These are phyloP conservation scores for Tylopilus plumbeoviolaceoides DNA, from an alignment of 768 basidiomycete genomes.

Conservation along the genomic window DNA sequence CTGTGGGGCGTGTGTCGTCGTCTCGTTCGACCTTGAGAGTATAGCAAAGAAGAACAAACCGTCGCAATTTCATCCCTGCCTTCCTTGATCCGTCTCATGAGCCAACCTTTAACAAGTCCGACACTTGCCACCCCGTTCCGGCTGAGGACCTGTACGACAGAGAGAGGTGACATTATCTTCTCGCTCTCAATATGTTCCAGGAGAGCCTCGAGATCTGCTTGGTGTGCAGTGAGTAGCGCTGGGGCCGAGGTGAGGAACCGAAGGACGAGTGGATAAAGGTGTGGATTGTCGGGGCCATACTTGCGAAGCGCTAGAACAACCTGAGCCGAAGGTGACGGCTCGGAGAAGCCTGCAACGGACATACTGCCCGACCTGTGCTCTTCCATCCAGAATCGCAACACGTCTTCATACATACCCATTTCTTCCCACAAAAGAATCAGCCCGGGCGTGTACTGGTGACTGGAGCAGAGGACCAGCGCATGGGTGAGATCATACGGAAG, in stretches of 20 bases:
- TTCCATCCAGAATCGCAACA: constrained; percentile 91
- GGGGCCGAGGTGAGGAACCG: constrained; percentile 85
- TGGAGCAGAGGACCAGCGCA: constrained; percentile 93
- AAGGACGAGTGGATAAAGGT: constrained; percentile 84
- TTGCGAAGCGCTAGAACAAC: constrained; percentile 69
- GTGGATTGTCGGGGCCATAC: constrained; percentile 69
- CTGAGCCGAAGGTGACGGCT: constrained; percentile 31
- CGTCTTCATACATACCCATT: constrained; percentile 94
- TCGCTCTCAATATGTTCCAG: constrained; percentile 77
- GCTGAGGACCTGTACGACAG: constrained; percentile 83
- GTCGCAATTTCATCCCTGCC: constrained; percentile 74
- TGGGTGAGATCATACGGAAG: constrained; percentile 86
- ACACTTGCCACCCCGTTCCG: constrained; percentile 88
- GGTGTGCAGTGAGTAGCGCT: constrained; percentile 66
- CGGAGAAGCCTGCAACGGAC: constrained; percentile 24
- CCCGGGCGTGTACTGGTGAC: constrained; percentile 74
- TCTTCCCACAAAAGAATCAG: constrained; percentile 90
- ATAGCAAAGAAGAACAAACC: constrained; percentile 42
- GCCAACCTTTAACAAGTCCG: constrained; percentile 88
- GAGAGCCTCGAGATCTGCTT: constrained; percentile 64
- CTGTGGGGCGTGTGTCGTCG: constrained; percentile 36
- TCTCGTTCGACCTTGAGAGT: not conserved
- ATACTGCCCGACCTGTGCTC: constrained; percentile 34
- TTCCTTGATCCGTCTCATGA: constrained; percentile 72
- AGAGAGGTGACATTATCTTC: constrained; percentile 83